These are phyloP conservation scores for Manihot esculenta DNA, from an alignment of 441 rosid species.

Conservation along the genomic window DNA sequence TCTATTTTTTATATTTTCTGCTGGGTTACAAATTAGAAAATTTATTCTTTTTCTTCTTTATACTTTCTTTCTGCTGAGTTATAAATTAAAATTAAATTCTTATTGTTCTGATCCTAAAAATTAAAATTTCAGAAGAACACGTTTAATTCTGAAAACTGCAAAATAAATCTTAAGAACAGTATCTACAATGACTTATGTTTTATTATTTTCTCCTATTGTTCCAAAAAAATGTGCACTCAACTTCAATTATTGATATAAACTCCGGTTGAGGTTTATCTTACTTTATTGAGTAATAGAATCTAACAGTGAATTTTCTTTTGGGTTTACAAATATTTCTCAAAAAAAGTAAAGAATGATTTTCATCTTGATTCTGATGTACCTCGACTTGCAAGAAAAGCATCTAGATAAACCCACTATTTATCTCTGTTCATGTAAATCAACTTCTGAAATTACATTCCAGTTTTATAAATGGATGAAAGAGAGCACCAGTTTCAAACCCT, in stretches of 20 bases:
- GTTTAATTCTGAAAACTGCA: too few species aligned
- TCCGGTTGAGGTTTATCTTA: slow-evolving; percentile 9
- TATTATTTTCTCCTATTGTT: too few species aligned
- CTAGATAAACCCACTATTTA: not conserved
- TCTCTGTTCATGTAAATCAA: not conserved
- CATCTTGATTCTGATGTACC: slow-evolving; percentile 7
- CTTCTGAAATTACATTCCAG: not conserved
- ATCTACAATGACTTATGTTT: too few species aligned
- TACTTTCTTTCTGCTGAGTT: too few species aligned
- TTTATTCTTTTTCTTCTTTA: too few species aligned
- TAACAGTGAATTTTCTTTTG: not conserved
- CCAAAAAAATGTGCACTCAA: too few species aligned
- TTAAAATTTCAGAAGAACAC: too few species aligned
- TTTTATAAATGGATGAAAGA: slow-evolving; percentile 35
- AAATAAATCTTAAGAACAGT: too few species aligned
- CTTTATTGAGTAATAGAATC: slow-evolving; percentile 11
- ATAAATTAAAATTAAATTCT: too few species aligned
- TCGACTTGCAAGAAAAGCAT: slow-evolving; percentile 31
- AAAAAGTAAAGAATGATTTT: slow-evolving; percentile 31
- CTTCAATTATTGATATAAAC: not conserved
- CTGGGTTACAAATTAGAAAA: too few species aligned
- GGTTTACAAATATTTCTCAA: not conserved
- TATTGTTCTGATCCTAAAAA: too few species aligned
- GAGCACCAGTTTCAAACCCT: slow-evolving; percentile 25
- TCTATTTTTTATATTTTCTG: too few species aligned